phyloP scores from a whole-genome alignment of 176 grass and related monocot species.

The Elymus sibiricus region DNA sequence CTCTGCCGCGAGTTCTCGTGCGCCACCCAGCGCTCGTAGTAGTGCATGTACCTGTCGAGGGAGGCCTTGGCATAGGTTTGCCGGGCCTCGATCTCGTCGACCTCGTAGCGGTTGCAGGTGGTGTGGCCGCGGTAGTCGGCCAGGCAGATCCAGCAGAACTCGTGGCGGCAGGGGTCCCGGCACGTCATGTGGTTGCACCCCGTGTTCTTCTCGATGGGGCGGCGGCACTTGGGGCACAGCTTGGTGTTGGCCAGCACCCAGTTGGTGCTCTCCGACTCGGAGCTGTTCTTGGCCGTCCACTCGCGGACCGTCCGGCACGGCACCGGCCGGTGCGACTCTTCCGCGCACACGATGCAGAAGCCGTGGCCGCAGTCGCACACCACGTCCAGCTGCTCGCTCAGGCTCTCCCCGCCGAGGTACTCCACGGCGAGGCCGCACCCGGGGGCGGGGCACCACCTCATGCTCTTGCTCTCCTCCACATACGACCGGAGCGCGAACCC shows the following conservation, averaged over 20 bases:
- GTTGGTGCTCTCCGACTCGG: conserved; percentile 26
- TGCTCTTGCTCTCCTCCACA: conserved; percentile 40
- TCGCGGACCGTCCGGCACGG: conserved; percentile 16
- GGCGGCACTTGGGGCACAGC: conserved; percentile 31
- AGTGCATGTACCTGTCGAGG: conserved; percentile 28
- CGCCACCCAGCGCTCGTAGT: conserved; percentile 43
- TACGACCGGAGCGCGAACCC: conserved; percentile 35
- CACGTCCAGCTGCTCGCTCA: conserved; percentile 8
- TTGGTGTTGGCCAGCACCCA: conserved; percentile 34
- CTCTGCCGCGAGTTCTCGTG: neutral
- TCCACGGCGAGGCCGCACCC: conserved; percentile 29
- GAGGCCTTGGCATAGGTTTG: conserved; percentile 21
- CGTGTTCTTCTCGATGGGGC: conserved; percentile 38
- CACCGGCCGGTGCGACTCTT: conserved; percentile 54
- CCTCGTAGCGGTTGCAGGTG: conserved; percentile 1
- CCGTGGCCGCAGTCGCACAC: conserved; percentile 12
- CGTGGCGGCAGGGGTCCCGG: neutral
- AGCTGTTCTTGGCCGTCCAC: conserved; percentile 19
- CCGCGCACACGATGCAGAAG: conserved; percentile 42
- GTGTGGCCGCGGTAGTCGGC: neutral
- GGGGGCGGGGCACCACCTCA: conserved; percentile 40
- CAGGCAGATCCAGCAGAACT: conserved; percentile 49
- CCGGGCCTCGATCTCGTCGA: neutral
- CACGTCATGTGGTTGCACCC: conserved; percentile 40
- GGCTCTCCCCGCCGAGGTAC: neutral